A percentile compares a stretch with the other conserved stretches of the same genome.
Evolutionary conservation across 2,329 filamentous ascomycete genomes (phyloP).

Genomic region (Calonectria hongkongensis): DNA sequence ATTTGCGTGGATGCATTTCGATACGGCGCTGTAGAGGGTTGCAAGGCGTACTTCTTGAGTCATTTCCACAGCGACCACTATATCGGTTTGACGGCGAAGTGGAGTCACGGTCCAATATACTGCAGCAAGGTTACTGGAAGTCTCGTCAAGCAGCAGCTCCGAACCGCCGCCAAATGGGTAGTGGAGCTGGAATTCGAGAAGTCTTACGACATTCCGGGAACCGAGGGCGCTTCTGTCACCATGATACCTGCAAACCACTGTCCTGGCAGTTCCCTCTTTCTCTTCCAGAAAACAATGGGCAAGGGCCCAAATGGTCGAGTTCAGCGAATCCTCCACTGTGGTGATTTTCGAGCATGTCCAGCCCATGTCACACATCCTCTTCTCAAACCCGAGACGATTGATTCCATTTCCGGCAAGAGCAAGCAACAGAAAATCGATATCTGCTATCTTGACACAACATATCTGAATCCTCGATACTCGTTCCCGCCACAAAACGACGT

Average conservation of each 20-base stretch:
- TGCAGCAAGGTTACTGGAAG: constrained; percentile 96
- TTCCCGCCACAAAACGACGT: constrained; percentile 94
- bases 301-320: constrained; percentile 75
- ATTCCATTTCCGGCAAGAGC: constrained; percentile 81
- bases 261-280: constrained; percentile 92
- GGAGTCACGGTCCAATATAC: constrained; percentile 96
- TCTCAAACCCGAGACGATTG: constrained; percentile 83
- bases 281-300: constrained; percentile 87
- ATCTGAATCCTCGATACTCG: constrained; percentile 95
- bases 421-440: constrained; percentile 93
- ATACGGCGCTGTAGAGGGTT: constrained; percentile 94
- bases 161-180: constrained; percentile 90
- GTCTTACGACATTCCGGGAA: constrained; percentile 85
- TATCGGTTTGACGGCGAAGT: constrained; percentile 89
- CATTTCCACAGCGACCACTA: constrained; percentile 99
- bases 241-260: constrained; percentile 99
- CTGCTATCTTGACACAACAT: constrained; percentile 98
- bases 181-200: constrained; percentile 90
- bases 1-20: constrained; percentile 98
- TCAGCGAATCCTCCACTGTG: constrained; percentile 93
- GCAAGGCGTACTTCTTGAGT: constrained; percentile 95
- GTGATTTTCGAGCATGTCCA: constrained; percentile 94
- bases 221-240: constrained; percentile 88
- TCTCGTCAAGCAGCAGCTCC: constrained; percentile 89
- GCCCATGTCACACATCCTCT: constrained; percentile 89